These are phyloP conservation scores for Ophiosphaerella korrae DNA, from an alignment of 2,329 filamentous ascomycete species.

Conservation along the genomic window DNA sequence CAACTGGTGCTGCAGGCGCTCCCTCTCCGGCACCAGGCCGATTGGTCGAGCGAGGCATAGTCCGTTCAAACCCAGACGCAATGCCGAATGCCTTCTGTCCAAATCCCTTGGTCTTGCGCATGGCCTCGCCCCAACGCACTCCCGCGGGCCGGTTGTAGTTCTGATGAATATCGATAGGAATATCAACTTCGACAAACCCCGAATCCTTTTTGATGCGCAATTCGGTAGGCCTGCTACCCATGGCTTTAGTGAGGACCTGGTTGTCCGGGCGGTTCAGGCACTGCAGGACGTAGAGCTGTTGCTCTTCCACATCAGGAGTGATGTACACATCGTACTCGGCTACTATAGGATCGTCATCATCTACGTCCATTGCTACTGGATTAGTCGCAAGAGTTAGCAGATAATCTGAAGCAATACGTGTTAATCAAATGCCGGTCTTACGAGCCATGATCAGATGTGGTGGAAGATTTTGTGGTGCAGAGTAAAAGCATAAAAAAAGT, in stretches of 20 bases:
- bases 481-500: slow-evolving; percentile 22
- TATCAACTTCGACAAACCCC: slow-evolving; percentile 88
- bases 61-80: slow-evolving; percentile 52
- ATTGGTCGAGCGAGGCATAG: slow-evolving; percentile 36
- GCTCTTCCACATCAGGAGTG: slow-evolving; percentile 69
- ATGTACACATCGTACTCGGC: slow-evolving; percentile 81
- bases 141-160: slow-evolving; percentile 88
- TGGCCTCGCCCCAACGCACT: slow-evolving; percentile 77
- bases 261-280: slow-evolving; percentile 77
- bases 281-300: slow-evolving; percentile 74
- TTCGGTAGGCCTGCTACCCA: slow-evolving; percentile 64
- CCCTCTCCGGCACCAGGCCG: slow-evolving; percentile 31
- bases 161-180: slow-evolving; percentile 72
- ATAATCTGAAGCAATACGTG: background rate
- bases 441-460: slow-evolving; percentile 30
- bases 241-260: slow-evolving; percentile 64
- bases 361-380: slow-evolving; percentile 32
- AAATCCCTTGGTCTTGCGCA: slow-evolving; percentile 60
- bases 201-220: slow-evolving; percentile 81
- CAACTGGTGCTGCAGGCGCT: slow-evolving; percentile 22
- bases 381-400: slow-evolving; percentile 9
- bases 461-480: slow-evolving; percentile 7
- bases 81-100: slow-evolving; percentile 52
- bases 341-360: slow-evolving; percentile 55
- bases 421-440: slow-evolving; percentile 20